A percentile compares a stretch with the other conserved stretches of the same genome.
Conservation (phyloP, 2,329 filamentous ascomycete genomes). For the Trichoderma sp. region DNA sequence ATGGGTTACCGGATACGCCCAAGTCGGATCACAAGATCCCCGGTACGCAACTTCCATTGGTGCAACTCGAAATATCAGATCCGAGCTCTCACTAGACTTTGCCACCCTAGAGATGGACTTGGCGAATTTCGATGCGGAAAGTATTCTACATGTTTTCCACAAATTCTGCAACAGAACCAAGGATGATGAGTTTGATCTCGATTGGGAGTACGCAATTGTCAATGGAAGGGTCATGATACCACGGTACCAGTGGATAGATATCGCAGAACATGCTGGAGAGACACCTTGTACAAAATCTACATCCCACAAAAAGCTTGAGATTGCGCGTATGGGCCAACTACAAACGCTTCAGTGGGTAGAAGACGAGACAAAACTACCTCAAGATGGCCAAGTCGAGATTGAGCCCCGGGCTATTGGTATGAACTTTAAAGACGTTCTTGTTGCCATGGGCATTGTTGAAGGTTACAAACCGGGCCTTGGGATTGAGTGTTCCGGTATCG, state of each 20-base stretch:
- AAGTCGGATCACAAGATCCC: slow-evolving; percentile 14
- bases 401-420: not conserved
- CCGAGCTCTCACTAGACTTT: slow-evolving; percentile 17
- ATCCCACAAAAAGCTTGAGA: not conserved
- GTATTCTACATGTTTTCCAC: not conserved
- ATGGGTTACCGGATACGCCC: slow-evolving; percentile 18
- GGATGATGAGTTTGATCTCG: slow-evolving; percentile 1
- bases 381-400: slow-evolving; percentile 4
- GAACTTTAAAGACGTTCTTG: slow-evolving; percentile 22
- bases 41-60: slow-evolving; percentile 15
- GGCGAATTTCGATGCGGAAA: not conserved
- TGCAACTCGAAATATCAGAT: slow-evolving; percentile 6
- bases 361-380: not conserved
- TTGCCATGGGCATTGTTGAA: slow-evolving; percentile 10
- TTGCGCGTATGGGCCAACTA: not conserved
- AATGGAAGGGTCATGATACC: slow-evolving; percentile 4
- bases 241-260: slow-evolving; percentile 5
- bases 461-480: slow-evolving; percentile 23
- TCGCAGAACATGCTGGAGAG: not conserved
- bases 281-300: not conserved
- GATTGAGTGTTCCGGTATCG: slow-evolving; percentile 31
- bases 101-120: slow-evolving; percentile 16
- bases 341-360: slow-evolving; percentile 2
- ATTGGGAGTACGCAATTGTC: slow-evolving; percentile 3
- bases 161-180: not conserved